Evolutionary conservation across 192 early-diverging fungal genomes (phyloP).

Genomic region (Jimgerdemannia lactiflua): DNA sequence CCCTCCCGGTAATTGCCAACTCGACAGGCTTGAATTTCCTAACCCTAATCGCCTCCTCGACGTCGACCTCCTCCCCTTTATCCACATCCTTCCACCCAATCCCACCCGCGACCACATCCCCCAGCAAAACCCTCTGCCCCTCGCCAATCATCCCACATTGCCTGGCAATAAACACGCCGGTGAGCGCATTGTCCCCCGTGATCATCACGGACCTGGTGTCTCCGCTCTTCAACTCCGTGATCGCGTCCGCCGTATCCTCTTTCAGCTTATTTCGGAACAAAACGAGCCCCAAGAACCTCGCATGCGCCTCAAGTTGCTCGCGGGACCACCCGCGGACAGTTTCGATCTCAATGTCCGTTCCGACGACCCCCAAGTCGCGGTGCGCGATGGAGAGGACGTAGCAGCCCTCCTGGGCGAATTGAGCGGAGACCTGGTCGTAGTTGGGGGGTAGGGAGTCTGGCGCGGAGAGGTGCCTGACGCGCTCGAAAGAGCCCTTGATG

Average conservation of each 20-base stretch:
- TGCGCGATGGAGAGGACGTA: slow-evolving; percentile 79
- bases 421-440: slow-evolving; percentile 51
- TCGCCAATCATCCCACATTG: slow-evolving; percentile 61
- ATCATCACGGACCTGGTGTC: slow-evolving; percentile 77
- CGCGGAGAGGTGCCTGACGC: slow-evolving; percentile 48
- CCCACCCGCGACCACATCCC: slow-evolving; percentile 32
- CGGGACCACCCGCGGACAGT: slow-evolving; percentile 39
- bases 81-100: slow-evolving; percentile 62
- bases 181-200: slow-evolving; percentile 78
- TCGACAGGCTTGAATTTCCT: slow-evolving; percentile 42
- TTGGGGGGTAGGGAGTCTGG: slow-evolving; percentile 46
- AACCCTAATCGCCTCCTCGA: slow-evolving; percentile 24
- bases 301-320: slow-evolving; percentile 58
- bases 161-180: slow-evolving; percentile 69
- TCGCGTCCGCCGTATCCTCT: slow-evolving; percentile 62
- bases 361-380: slow-evolving; percentile 52
- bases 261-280: slow-evolving; percentile 80
- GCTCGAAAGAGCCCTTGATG: slow-evolving; percentile 82
- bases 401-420: slow-evolving; percentile 68
- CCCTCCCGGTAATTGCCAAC: slow-evolving; percentile 70
- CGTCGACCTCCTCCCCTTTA: slow-evolving; percentile 38
- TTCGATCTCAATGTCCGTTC: slow-evolving; percentile 33
- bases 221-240: slow-evolving; percentile 63
- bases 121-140: slow-evolving; percentile 50
- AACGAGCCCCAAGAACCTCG: slow-evolving; percentile 55